Percentiles rank a stretch among this genome's conserved stretches.
Conservation (phyloP, 331 rosid genomes). For the Telfairia occidentalis region DNA sequence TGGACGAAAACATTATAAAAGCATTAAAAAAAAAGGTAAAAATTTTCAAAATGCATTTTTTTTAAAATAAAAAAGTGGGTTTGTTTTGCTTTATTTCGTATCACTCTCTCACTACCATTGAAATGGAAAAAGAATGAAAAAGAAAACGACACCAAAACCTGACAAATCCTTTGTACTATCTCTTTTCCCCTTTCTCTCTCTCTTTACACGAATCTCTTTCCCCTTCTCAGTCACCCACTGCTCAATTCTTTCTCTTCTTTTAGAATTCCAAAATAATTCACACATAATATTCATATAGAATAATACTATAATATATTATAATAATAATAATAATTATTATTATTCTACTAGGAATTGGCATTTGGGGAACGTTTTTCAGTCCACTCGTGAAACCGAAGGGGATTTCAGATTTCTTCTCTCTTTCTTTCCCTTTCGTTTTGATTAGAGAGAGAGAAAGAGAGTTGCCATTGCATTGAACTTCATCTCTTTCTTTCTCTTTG, state of each 20-base stretch:
- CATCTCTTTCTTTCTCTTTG: not conserved
- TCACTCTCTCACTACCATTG: not conserved
- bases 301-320: not conserved
- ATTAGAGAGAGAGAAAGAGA: slow-evolving; percentile 4
- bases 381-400: slow-evolving; percentile 14
- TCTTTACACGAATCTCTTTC: slow-evolving; percentile 9
- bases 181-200: not conserved
- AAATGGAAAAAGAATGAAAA: slow-evolving; percentile 17
- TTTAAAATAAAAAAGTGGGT: slow-evolving; percentile 1
- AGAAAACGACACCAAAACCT: slow-evolving; percentile 39
- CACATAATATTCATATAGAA: not conserved
- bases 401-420: slow-evolving; percentile 18
- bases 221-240: not conserved
- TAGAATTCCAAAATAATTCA: not conserved
- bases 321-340: slow-evolving; percentile 9
- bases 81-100: slow-evolving; percentile 7
- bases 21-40: too few species aligned
- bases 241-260: not conserved
- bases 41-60: too few species aligned
- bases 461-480: not conserved
- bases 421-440: slow-evolving; percentile 22
- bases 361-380: slow-evolving; percentile 18
- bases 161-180: slow-evolving; percentile 42
- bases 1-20: too few species aligned
- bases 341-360: too few species aligned